A percentile compares a stretch with the other conserved stretches of the same genome.
Conservation (phyloP, 306 rosid genomes). For the Pachyrhizus erosus region DNA sequence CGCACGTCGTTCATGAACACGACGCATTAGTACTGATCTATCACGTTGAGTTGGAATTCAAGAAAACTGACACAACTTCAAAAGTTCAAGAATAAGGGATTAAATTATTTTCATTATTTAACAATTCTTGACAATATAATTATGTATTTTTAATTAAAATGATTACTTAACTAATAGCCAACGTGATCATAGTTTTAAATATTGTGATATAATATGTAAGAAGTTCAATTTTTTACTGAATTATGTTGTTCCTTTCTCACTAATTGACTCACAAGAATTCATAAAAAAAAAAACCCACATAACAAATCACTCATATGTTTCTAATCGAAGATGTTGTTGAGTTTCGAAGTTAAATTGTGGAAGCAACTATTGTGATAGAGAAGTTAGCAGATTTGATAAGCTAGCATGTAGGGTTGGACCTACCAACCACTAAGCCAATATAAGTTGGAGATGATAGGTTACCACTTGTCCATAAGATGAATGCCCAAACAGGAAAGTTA, state of each 20-base stretch:
- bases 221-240: not conserved
- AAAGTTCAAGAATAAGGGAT: constrained; percentile 14
- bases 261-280: not conserved
- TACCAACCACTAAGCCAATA: constrained; percentile 36
- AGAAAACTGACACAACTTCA: constrained; percentile 10
- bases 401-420: constrained; percentile 26
- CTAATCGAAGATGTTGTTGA: constrained; percentile 1
- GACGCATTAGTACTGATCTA: not conserved
- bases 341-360: constrained; percentile 19
- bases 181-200: not conserved
- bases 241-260: not conserved
- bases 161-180: not conserved
- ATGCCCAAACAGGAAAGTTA: not conserved
- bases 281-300: too few relatives aligned
- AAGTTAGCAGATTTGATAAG: constrained; percentile 38
- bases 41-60: not conserved
- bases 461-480: constrained; percentile 31
- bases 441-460: constrained; percentile 22
- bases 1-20: not conserved
- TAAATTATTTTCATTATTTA: not conserved
- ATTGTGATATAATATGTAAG: not conserved
- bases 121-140: not conserved
- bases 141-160: not conserved
- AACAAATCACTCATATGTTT: not conserved
- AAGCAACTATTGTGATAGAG: constrained; percentile 18